These are phyloP conservation scores for Berberis thunbergii DNA, from an alignment of 164 flowering plant genomes.

Conservation along the genomic window DNA sequence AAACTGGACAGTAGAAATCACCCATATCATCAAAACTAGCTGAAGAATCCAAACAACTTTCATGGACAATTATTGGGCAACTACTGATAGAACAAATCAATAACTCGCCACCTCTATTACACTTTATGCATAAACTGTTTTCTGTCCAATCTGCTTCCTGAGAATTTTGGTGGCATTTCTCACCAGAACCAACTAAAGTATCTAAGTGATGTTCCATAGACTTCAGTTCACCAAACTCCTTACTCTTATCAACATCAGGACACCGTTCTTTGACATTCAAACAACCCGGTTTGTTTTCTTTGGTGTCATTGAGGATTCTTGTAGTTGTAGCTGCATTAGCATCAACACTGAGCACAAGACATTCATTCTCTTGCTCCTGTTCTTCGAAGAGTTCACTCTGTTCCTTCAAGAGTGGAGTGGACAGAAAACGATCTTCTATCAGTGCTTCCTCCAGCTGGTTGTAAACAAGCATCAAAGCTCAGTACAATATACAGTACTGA, in stretches of 20 bases:
- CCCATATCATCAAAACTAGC: conserved; percentile 32
- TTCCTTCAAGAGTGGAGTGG: conserved; percentile 26
- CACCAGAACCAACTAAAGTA: not conserved
- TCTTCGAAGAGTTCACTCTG: not conserved
- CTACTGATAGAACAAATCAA: conserved; percentile 34
- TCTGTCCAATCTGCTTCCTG: conserved; percentile 21
- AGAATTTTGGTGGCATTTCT: conserved; percentile 14
- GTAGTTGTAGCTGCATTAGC: not conserved
- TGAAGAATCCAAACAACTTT: conserved; percentile 43
- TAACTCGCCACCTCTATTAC: conserved; percentile 43
- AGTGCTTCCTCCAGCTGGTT: conserved; percentile 49
- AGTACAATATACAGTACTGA: not conserved
- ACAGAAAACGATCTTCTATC: conserved; percentile 27
- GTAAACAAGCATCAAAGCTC: conserved; percentile 5
- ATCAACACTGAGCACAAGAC: not conserved
- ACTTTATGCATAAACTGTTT: conserved; percentile 44
- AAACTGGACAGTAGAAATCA: conserved; percentile 63
- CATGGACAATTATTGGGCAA: conserved; percentile 52
- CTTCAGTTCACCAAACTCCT: not conserved
- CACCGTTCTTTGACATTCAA: no score
- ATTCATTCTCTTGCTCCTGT: not conserved
- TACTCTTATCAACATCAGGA: not conserved
- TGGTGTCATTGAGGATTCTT: no score
- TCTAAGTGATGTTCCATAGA: not conserved
- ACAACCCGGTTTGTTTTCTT: no score